Evolutionary conservation across 1,284 basidiomycete species (phyloP).

Genomic region (Melampsora larici-populina): DNA sequence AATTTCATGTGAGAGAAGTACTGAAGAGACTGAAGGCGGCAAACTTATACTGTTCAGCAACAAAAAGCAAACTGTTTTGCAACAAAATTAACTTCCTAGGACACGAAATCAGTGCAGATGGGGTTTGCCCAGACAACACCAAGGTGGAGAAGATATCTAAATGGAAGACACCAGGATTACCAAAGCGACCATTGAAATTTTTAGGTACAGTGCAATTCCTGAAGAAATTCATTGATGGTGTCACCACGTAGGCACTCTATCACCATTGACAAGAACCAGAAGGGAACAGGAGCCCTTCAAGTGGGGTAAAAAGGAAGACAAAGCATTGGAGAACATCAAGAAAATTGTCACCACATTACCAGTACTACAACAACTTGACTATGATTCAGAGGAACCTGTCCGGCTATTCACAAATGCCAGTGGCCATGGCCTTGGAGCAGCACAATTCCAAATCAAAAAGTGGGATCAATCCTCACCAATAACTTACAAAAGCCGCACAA

Average conservation of each 20-base stretch:
- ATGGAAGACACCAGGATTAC: slow-evolving; percentile 53
- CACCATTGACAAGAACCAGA: slow-evolving; percentile 52
- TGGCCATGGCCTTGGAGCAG: too few relatives aligned
- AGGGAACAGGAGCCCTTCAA: not conserved
- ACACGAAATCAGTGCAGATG: slow-evolving; percentile 52
- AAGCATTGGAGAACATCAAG: not conserved
- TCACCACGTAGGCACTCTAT: slow-evolving; percentile 52
- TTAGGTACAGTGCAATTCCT: slow-evolving; percentile 52
- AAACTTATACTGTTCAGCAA: slow-evolving; percentile 4
- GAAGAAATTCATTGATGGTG: slow-evolving; percentile 55
- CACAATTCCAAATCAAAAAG: too few relatives aligned
- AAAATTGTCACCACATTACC: slow-evolving; percentile 7
- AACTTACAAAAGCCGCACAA: too few relatives aligned
- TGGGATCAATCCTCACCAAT: not conserved
- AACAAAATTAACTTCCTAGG: too few relatives aligned
- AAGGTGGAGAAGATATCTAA: slow-evolving; percentile 53
- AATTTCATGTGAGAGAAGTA: not conserved
- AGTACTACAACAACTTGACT: not conserved
- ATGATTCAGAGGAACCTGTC: not conserved
- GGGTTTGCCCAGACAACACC: slow-evolving; percentile 53
- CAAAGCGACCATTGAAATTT: too few relatives aligned
- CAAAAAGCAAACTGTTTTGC: slow-evolving; percentile 48
- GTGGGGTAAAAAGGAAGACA: not conserved
- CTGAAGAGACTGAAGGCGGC: not conserved
- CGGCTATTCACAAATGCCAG: too few relatives aligned